A percentile compares a stretch with the other conserved stretches of the same genome.
phyloP scores from a whole-genome alignment of 352 stramenopile species.

The Globisporangium yorkense region DNA sequence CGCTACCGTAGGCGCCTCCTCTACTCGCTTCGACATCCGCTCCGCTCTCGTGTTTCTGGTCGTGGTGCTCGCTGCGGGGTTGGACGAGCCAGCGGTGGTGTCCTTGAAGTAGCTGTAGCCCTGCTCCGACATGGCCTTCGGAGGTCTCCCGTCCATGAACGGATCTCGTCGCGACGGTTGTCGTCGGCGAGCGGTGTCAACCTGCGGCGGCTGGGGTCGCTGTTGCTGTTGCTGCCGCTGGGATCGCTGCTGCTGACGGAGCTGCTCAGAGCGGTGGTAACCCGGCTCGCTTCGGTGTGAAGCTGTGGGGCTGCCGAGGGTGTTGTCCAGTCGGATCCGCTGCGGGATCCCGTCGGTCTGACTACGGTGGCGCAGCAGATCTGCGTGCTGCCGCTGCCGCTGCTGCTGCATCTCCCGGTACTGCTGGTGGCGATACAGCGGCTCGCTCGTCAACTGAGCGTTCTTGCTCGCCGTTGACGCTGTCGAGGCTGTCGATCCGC shows the following conservation, averaged over 20 bases:
- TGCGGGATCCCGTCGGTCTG: slow-evolving; percentile 5
- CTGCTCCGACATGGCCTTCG: slow-evolving; percentile 11
- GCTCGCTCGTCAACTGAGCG: slow-evolving; percentile 6
- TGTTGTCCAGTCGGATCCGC: slow-evolving; percentile 3
- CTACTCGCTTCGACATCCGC: background rate
- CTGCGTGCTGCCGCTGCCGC: slow-evolving; percentile 7
- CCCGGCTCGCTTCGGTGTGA: slow-evolving; percentile 6
- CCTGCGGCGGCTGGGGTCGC: background rate
- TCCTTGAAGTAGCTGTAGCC: slow-evolving; percentile 4
- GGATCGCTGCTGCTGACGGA: background rate
- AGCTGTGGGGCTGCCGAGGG: background rate
- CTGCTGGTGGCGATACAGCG: slow-evolving; percentile 10
- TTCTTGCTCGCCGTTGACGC: slow-evolving; percentile 3
- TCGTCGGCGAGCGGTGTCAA: background rate
- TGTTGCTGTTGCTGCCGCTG: background rate
- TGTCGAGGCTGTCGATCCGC: background rate
- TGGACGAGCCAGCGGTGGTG: background rate
- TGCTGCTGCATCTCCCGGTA: slow-evolving; percentile 11
- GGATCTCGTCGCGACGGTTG: slow-evolving; percentile 2
- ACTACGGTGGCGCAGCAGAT: slow-evolving; percentile 10
- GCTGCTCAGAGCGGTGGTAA: background rate
- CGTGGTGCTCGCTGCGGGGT: background rate
- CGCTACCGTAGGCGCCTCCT: background rate
- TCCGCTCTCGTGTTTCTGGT: background rate
- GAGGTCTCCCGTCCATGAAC: background rate